phyloP scores from a whole-genome alignment of 352 stramenopile species.

The Pythium plurisporium region DNA sequence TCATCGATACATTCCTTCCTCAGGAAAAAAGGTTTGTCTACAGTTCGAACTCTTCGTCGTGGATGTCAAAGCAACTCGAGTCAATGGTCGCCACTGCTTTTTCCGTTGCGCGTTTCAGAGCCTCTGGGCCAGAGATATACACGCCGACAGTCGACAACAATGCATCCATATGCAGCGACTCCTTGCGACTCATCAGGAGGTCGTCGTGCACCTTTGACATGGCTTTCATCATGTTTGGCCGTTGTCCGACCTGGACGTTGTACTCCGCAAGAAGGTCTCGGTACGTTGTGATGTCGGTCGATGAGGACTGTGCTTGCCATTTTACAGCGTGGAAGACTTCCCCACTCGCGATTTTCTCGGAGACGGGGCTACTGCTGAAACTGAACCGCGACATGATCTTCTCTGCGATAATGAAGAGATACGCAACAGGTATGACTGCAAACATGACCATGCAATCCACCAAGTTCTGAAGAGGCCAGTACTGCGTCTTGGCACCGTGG shows the following conservation, averaged over 20 bases:
- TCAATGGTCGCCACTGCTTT: background rate
- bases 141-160: conserved; percentile 9
- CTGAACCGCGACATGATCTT: conserved; percentile 1
- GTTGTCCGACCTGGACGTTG: conserved; percentile 6
- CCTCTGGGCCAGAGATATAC: conserved; percentile 17
- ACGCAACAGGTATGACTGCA: background rate
- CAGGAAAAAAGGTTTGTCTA: too few relatives aligned
- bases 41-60: conserved; percentile 21
- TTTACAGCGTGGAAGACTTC: too few relatives aligned
- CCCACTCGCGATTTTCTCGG: too few relatives aligned
- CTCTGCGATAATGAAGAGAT: too few relatives aligned
- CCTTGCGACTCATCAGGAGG: background rate
- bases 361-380: too few relatives aligned
- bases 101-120: conserved; percentile 8
- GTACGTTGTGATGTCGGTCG: conserved; percentile 8
- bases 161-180: too few relatives aligned
- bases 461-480: conserved; percentile 26
- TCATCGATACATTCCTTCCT: too few relatives aligned
- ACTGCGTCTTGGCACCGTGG: background rate
- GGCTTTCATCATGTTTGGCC: conserved; percentile 11
- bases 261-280: conserved; percentile 18
- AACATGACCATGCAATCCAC: conserved; percentile 17
- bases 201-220: background rate
- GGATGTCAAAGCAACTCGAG: conserved; percentile 14
- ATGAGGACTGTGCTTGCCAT: too few relatives aligned